phyloP scores from a whole-genome alignment of 495 filamentous ascomycete genomes.

The Daldinia decipiens region DNA sequence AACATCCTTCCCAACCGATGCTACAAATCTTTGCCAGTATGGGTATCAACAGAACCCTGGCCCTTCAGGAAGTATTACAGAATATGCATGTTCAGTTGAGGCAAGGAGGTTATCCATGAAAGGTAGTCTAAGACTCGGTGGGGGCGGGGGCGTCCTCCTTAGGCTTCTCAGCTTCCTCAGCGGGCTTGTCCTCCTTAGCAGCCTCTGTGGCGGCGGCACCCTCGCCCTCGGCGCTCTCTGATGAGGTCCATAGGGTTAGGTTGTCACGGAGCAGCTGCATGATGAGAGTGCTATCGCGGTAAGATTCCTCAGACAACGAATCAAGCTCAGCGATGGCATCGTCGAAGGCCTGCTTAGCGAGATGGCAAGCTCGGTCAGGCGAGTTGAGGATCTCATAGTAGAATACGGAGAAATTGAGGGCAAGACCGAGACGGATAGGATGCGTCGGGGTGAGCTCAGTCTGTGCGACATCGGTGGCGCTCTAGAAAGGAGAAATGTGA shows the following conservation, averaged over 20 bases:
- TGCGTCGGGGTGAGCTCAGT: slow-evolving; percentile 97
- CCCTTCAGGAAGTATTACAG: slow-evolving; percentile 39
- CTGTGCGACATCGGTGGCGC: slow-evolving; percentile 97
- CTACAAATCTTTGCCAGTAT: slow-evolving; percentile 45
- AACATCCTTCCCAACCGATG: slow-evolving; percentile 43
- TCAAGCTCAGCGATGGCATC: slow-evolving; percentile 99
- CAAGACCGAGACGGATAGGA: slow-evolving; percentile 97
- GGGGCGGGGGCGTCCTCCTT: slow-evolving; percentile 61
- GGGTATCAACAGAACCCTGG: slow-evolving; percentile 47
- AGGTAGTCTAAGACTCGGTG: slow-evolving; percentile 48
- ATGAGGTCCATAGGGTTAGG: slow-evolving; percentile 99
- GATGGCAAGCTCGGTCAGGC: slow-evolving; percentile 96
- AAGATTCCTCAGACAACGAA: slow-evolving; percentile 97
- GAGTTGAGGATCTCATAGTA: slow-evolving; percentile 99
- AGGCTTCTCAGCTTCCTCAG: slow-evolving; percentile 63
- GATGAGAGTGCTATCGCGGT: slow-evolving; percentile 99
- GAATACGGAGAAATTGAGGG: slow-evolving; percentile 99
- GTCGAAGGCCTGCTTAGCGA: slow-evolving; percentile 99
- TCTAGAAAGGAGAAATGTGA: slow-evolving; percentile 59
- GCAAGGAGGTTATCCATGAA: slow-evolving; percentile 41
- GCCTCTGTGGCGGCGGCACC: slow-evolving; percentile 71
- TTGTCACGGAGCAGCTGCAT: slow-evolving; percentile 99
- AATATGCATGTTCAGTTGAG: slow-evolving; percentile 47
- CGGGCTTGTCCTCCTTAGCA: slow-evolving; percentile 63
- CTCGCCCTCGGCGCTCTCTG: slow-evolving; percentile 87